A percentile compares a stretch with the other conserved stretches of the same genome.
phyloP scores from a whole-genome alignment of 176 grass and related monocot genomes.

The Eleusine indica region DNA sequence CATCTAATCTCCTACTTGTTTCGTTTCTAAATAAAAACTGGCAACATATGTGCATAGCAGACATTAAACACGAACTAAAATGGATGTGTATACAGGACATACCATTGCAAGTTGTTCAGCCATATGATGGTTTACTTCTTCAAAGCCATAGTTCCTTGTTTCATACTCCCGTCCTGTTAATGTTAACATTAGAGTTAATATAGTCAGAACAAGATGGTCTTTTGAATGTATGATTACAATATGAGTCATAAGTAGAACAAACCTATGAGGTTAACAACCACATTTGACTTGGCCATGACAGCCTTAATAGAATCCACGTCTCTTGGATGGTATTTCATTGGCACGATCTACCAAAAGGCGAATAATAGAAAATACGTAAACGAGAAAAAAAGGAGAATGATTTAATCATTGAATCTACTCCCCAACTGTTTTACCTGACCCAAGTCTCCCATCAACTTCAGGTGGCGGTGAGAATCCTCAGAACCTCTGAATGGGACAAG shows the following conservation, averaged over 20 bases:
- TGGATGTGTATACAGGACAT: slow-evolving; percentile 31
- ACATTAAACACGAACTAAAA: slow-evolving; percentile 21
- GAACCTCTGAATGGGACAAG: slow-evolving; percentile 93
- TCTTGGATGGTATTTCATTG: slow-evolving; percentile 92
- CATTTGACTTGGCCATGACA: slow-evolving; percentile 95
- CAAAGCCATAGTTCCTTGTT: slow-evolving; percentile 95
- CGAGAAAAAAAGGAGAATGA: slow-evolving; percentile 6
- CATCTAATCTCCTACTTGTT: slow-evolving; percentile 2
- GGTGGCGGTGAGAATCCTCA: slow-evolving; percentile 88
- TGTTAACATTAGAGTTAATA: slow-evolving; percentile 39
- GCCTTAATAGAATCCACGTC: slow-evolving; percentile 92
- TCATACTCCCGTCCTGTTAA: slow-evolving; percentile 83
- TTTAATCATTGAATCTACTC: background rate
- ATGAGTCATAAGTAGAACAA: slow-evolving; percentile 29
- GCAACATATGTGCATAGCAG: slow-evolving; percentile 13
- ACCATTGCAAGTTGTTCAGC: slow-evolving; percentile 89
- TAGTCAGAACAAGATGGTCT: slow-evolving; percentile 11
- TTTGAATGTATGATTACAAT: background rate
- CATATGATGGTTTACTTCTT: slow-evolving; percentile 94
- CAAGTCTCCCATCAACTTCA: slow-evolving; percentile 96
- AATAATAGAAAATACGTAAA: slow-evolving; percentile 4
- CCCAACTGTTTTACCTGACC: slow-evolving; percentile 63
- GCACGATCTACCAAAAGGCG: slow-evolving; percentile 72
- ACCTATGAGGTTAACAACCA: slow-evolving; percentile 95
- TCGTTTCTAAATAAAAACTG: background rate